Evolutionary conservation across 2,329 filamentous ascomycete genomes (phyloP).

Genomic region (Aspergillus carbonarius): DNA sequence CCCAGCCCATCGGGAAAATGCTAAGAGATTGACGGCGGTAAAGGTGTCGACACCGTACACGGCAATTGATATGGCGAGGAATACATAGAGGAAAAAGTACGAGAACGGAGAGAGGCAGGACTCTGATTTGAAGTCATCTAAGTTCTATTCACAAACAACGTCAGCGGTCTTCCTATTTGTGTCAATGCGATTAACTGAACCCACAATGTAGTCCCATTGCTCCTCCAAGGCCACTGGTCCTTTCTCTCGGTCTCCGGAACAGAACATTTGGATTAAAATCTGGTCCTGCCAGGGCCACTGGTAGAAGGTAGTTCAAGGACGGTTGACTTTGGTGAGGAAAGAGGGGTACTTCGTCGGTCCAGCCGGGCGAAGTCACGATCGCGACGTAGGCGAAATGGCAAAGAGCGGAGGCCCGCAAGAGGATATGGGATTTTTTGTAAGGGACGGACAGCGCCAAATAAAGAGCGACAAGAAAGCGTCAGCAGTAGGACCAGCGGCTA

Average conservation of each 20-base stretch:
- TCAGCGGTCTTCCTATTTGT: not conserved
- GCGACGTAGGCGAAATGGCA: slow-evolving; percentile 10
- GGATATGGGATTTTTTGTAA: slow-evolving; percentile 1
- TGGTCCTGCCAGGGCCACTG: slow-evolving; percentile 29
- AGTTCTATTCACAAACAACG: slow-evolving; percentile 43
- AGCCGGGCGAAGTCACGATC: slow-evolving; percentile 34
- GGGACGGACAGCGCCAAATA: slow-evolving; percentile 9
- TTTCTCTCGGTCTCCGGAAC: slow-evolving; percentile 60
- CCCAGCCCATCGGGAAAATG: slow-evolving; percentile 85
- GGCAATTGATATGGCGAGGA: slow-evolving; percentile 72
- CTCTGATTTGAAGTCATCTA: slow-evolving; percentile 76
- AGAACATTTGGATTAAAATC: slow-evolving; percentile 58
- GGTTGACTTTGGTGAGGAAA: slow-evolving; percentile 2
- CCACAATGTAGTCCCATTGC: slow-evolving; percentile 90
- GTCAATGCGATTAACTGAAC: slow-evolving; percentile 28
- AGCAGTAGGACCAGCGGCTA: slow-evolving; percentile 15
- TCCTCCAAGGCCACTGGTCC: slow-evolving; percentile 74
- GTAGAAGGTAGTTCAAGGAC: not conserved
- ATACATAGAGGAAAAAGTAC: slow-evolving; percentile 81
- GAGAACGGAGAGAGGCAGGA: slow-evolving; percentile 76
- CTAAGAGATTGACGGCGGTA: slow-evolving; percentile 86
- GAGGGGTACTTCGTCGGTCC: slow-evolving; percentile 33
- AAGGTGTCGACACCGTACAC: slow-evolving; percentile 92
- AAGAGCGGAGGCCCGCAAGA: not conserved
- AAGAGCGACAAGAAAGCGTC: slow-evolving; percentile 15